These are phyloP conservation scores for Talaromyces verruculosus DNA, from an alignment of 2,329 filamentous ascomycete genomes.

Conservation along the genomic window DNA sequence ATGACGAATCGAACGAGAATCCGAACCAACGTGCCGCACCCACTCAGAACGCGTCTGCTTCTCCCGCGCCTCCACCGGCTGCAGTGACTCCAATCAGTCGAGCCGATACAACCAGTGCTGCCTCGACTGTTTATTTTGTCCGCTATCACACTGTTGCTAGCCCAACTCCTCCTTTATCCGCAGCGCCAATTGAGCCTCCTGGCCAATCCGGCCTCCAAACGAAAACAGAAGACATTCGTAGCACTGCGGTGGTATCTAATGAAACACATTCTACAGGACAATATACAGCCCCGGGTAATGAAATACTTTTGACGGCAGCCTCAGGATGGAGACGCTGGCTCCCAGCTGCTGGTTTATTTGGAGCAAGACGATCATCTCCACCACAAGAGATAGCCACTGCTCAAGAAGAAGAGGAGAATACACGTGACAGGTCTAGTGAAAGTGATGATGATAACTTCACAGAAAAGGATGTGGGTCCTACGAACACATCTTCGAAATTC, in stretches of 20 bases:
- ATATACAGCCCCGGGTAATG: neutral
- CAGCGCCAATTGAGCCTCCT: constrained; percentile 20
- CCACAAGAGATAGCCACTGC: constrained; percentile 61
- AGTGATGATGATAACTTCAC: constrained; percentile 7
- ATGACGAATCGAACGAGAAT: constrained; percentile 15
- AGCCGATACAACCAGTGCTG: constrained; percentile 61
- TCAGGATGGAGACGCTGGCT: constrained; percentile 44
- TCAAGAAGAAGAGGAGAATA: constrained; percentile 37
- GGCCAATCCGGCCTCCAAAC: constrained; percentile 22
- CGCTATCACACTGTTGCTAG: constrained; percentile 58
- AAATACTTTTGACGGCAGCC: neutral
- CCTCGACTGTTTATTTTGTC: constrained; percentile 64
- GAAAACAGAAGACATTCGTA: constrained; percentile 27
- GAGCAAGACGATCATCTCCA: constrained; percentile 57
- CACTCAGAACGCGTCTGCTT: constrained; percentile 24
- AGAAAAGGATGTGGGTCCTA: constrained; percentile 1
- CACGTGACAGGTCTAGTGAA: constrained; percentile 3
- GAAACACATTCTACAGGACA: neutral
- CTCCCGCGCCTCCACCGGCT: constrained; percentile 47
- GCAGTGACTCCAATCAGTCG: constrained; percentile 59
- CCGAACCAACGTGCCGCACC: constrained; percentile 22
- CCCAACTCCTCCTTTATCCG: constrained; percentile 45
- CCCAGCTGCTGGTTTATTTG: constrained; percentile 58
- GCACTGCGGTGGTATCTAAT: neutral
- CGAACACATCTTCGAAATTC: neutral